phyloP scores from a whole-genome alignment of 2,329 filamentous ascomycete genomes.

The Elsinoe fawcettii region DNA sequence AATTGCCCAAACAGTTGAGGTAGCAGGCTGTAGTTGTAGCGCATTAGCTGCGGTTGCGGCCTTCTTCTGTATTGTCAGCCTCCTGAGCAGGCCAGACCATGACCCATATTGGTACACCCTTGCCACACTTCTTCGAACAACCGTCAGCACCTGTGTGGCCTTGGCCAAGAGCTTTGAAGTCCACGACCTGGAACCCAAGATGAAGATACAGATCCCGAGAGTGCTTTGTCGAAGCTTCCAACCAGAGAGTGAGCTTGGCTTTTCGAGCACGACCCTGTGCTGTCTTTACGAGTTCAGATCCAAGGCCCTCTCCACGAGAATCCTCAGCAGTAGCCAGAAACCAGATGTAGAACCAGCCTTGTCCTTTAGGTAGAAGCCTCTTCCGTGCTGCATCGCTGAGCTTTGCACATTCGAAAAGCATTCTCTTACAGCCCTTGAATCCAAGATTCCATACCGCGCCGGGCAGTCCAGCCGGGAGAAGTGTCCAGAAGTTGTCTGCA shows the following conservation, averaged over 20 bases:
- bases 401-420: conserved; percentile 23
- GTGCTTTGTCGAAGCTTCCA: conserved; percentile 24
- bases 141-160: conserved; percentile 20
- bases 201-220: conserved; percentile 21
- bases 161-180: conserved; percentile 20
- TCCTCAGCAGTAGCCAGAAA: conserved; percentile 22
- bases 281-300: conserved; percentile 18
- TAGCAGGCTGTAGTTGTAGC: no score
- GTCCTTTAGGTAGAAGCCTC: conserved; percentile 16
- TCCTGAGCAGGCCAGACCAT: conserved; percentile 22
- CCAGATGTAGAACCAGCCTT: conserved; percentile 23
- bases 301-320: conserved; percentile 22
- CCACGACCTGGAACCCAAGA: conserved; percentile 21
- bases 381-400: conserved; percentile 19
- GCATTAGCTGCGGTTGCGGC: no score
- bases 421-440: conserved; percentile 20
- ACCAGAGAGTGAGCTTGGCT: conserved; percentile 22
- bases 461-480: conserved; percentile 21
- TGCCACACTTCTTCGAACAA: conserved; percentile 18
- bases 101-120: conserved; percentile 22
- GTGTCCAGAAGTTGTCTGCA: conserved; percentile 21
- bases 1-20: no score
- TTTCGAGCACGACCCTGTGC: conserved; percentile 17
- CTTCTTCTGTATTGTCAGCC: no score
- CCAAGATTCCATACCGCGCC: conserved; percentile 20